Percentiles rank a stretch among this genome's conserved stretches.
These are phyloP conservation scores for Yamadazyma akitaensis DNA, from an alignment of 805 yeast species.

Conservation along the genomic window DNA sequence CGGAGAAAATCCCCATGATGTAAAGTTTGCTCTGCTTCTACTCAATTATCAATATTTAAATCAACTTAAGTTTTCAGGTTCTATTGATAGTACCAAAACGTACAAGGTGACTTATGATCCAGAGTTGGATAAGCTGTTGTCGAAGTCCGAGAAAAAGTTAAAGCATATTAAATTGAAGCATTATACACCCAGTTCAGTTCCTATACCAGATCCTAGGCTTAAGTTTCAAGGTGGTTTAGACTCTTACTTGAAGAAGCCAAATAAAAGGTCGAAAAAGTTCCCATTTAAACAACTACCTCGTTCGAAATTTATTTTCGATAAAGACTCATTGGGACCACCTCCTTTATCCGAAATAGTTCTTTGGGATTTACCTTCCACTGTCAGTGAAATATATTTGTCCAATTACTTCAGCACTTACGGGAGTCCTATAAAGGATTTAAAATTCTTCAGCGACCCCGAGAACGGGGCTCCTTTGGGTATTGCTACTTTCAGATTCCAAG, in stretches of 20 bases:
- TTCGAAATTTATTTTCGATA: slow-evolving; percentile 53
- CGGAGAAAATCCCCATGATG: slow-evolving; percentile 32
- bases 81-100: slow-evolving; percentile 23
- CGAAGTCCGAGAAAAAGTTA: slow-evolving; percentile 28
- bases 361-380: slow-evolving; percentile 58
- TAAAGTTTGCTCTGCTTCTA: slow-evolving; percentile 25
- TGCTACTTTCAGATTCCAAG: slow-evolving; percentile 60
- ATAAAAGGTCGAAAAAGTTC: slow-evolving; percentile 37
- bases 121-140: slow-evolving; percentile 33
- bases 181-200: slow-evolving; percentile 18
- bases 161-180: slow-evolving; percentile 40
- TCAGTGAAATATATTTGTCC: slow-evolving; percentile 42
- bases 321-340: slow-evolving; percentile 68
- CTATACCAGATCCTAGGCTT: slow-evolving; percentile 42
- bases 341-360: slow-evolving; percentile 70
- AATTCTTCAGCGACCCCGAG: slow-evolving; percentile 62
- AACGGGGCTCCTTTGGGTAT: slow-evolving; percentile 80
- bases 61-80: slow-evolving; percentile 10
- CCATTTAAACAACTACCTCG: slow-evolving; percentile 43
- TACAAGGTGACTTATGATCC: slow-evolving; percentile 52
- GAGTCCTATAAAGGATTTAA: slow-evolving; percentile 51
- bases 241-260: slow-evolving; percentile 34
- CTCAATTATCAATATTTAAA: slow-evolving; percentile 24
- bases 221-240: slow-evolving; percentile 14
- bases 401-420: slow-evolving; percentile 65